Conservation (phyloP, 306 rosid species). For the Abrus pulchellus region DNA sequence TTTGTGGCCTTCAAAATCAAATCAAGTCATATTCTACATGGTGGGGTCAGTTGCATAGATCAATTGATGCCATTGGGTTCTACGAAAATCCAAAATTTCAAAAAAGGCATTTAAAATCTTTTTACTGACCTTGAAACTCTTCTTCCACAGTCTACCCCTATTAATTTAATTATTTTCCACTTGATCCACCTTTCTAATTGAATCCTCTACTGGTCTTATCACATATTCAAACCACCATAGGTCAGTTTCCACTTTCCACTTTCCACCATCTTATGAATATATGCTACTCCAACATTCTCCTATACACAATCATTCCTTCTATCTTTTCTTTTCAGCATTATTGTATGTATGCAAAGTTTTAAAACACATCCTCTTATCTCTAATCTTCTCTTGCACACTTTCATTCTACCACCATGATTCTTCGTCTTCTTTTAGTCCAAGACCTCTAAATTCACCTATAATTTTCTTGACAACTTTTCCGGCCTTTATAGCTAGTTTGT, state of each 20-base stretch:
- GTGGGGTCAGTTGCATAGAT: not conserved
- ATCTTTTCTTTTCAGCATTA: not conserved
- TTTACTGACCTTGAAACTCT: not conserved
- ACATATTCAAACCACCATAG: not conserved
- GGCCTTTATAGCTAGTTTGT: too few species aligned
- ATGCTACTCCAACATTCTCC: not conserved
- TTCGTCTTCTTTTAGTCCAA: too few species aligned
- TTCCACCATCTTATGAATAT: constrained; percentile 4
- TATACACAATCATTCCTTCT: not conserved
- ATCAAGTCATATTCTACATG: not conserved
- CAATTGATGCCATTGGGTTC: not conserved
- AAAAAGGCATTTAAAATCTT: not conserved
- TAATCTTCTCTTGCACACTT: too few species aligned
- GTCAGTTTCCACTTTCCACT: not conserved
- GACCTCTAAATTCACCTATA: too few species aligned
- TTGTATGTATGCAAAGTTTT: not conserved
- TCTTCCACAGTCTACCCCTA: not conserved
- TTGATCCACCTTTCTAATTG: not conserved
- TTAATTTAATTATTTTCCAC: not conserved
- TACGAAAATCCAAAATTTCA: not conserved
- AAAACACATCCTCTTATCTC: too few species aligned
- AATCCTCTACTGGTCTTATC: constrained; percentile 11
- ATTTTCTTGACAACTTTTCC: too few species aligned
- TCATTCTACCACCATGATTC: too few species aligned
- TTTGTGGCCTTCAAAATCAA: not conserved